Conservation (phyloP, 257 asterid species). For the Fraxinus anomala region DNA sequence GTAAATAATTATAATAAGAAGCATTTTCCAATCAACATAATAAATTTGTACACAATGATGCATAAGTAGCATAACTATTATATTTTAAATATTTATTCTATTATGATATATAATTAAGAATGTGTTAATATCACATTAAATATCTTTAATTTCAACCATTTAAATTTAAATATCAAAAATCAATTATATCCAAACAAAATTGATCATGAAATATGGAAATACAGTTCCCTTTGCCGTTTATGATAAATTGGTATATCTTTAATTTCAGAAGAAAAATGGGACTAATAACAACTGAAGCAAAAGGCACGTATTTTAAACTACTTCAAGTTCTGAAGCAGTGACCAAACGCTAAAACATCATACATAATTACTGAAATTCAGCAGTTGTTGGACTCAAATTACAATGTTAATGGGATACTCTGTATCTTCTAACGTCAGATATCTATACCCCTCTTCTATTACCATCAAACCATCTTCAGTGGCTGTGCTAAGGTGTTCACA, state of each 20-base stretch:
- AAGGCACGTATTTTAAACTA: neutral
- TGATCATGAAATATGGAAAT: too few species aligned
- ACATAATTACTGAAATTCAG: neutral
- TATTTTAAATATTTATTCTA: too few species aligned
- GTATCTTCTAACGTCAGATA: conserved; percentile 53
- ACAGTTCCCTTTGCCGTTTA: too few species aligned
- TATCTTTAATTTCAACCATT: too few species aligned
- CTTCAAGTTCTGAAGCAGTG: neutral
- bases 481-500: conserved; percentile 74
- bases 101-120: too few species aligned
- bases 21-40: too few species aligned
- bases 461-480: conserved; percentile 64
- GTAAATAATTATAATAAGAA: too few species aligned
- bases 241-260: neutral
- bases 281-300: neutral
- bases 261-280: neutral
- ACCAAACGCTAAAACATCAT: neutral
- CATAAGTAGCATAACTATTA: too few species aligned
- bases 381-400: conserved; percentile 33
- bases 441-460: conserved; percentile 65
- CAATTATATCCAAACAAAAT: too few species aligned
- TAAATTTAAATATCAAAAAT: too few species aligned
- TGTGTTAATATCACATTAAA: too few species aligned
- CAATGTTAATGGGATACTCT: conserved; percentile 54
- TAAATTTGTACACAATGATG: too few species aligned